These are phyloP conservation scores for Cicer judaicum DNA, from an alignment of 306 rosid genomes.

Conservation along the genomic window DNA sequence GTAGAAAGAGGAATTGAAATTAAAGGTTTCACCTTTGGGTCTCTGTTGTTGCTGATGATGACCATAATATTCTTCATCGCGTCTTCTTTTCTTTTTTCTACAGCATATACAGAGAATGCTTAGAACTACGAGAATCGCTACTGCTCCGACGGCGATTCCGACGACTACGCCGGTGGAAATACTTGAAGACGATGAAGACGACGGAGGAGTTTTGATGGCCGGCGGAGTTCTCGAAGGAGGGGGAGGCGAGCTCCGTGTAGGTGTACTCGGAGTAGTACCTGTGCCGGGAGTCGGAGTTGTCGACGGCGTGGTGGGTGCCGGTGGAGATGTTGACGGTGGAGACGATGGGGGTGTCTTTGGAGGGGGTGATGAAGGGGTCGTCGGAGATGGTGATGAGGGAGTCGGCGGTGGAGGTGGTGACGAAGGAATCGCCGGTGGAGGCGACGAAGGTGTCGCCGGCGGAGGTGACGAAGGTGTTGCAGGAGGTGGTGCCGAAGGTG, in stretches of 20 bases:
- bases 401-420: slow-evolving; percentile 46
- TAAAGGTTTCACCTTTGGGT: slow-evolving; percentile 67
- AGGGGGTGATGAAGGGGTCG: slow-evolving; percentile 45
- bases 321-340: slow-evolving; percentile 1
- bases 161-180: slow-evolving; percentile 62
- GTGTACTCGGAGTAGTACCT: slow-evolving; percentile 48
- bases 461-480: slow-evolving; percentile 47
- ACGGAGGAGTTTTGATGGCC: slow-evolving; percentile 47
- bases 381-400: slow-evolving; percentile 47
- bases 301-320: too few species aligned
- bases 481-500: slow-evolving; percentile 35
- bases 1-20: neutral
- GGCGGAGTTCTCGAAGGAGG: slow-evolving; percentile 41
- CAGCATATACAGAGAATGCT: slow-evolving; percentile 66
- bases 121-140: slow-evolving; percentile 61
- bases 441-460: slow-evolving; percentile 37
- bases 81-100: slow-evolving; percentile 75
- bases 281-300: too few species aligned
- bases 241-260: slow-evolving; percentile 48
- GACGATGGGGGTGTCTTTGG: slow-evolving; percentile 22
- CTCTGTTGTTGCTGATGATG: slow-evolving; percentile 58
- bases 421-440: slow-evolving; percentile 50
- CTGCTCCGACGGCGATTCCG: slow-evolving; percentile 77
- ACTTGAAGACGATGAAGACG: slow-evolving; percentile 49
- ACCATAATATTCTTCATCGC: slow-evolving; percentile 62